These are phyloP conservation scores for Boletus barrowsii DNA, from an alignment of 768 basidiomycete genomes.

Conservation along the genomic window DNA sequence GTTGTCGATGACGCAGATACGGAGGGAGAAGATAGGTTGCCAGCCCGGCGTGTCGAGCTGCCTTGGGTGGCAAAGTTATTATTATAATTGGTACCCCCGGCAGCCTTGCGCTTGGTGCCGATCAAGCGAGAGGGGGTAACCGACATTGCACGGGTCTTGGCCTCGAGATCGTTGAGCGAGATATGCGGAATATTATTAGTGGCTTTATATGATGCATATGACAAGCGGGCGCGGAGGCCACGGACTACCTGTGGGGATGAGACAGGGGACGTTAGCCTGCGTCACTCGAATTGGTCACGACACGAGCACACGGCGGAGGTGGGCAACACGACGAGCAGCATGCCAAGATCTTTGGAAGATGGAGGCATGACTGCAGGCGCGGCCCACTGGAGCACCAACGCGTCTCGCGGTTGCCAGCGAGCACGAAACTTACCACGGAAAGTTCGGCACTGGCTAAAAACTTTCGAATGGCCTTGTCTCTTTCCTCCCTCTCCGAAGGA, in stretches of 20 bases:
- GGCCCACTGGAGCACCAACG: conserved; percentile 37
- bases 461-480: conserved; percentile 68
- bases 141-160: conserved; percentile 46
- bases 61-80: conserved; percentile 51
- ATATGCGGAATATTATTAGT: conserved; percentile 66
- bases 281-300: conserved; percentile 6
- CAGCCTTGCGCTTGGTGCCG: conserved; percentile 57
- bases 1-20: conserved; percentile 24
- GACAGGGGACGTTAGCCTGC: conserved; percentile 30
- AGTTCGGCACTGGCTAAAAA: conserved; percentile 77
- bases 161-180: conserved; percentile 69
- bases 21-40: conserved; percentile 43
- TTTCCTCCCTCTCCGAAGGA: conserved; percentile 51
- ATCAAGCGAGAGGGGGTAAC: conserved; percentile 50
- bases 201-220: conserved; percentile 84
- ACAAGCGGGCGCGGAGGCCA: conserved; percentile 73
- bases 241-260: conserved; percentile 64
- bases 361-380: conserved; percentile 17
- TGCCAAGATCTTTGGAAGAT: conserved; percentile 2
- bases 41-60: conserved; percentile 35
- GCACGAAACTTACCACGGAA: conserved; percentile 62
- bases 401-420: conserved; percentile 39
- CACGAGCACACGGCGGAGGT: conserved; percentile 4
- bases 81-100: conserved; percentile 42
- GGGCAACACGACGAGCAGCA: not conserved